Conservation (phyloP, 2,329 filamentous ascomycete genomes). For the Ascochyta koolunga region DNA sequence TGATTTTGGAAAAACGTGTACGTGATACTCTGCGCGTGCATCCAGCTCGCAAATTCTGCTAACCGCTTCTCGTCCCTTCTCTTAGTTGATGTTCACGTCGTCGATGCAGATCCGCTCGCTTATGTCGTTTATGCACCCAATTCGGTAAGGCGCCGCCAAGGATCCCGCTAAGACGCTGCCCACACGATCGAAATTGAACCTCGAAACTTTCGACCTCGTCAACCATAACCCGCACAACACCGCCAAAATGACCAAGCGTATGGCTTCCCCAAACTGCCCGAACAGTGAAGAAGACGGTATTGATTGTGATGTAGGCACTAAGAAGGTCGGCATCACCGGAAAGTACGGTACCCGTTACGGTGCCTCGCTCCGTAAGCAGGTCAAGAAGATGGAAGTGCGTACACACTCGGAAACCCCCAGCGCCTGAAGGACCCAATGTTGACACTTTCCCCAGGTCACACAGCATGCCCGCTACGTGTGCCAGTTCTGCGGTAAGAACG, state of each 20-base stretch:
- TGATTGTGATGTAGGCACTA: conserved; percentile 38
- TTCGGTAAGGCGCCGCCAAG: conserved; percentile 8
- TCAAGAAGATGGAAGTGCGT: conserved; percentile 92
- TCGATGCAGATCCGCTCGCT: conserved; percentile 10
- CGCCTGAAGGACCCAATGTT: conserved; percentile 23
- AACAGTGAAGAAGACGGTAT: conserved; percentile 17
- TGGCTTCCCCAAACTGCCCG: conserved; percentile 21
- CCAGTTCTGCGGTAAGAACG: conserved; percentile 93
- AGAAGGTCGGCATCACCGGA: conserved; percentile 93
- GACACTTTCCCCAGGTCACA: conserved; percentile 65
- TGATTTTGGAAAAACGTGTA: neutral
- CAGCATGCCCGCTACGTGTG: conserved; percentile 96
- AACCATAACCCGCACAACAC: conserved; percentile 30
- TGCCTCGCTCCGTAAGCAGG: conserved; percentile 98
- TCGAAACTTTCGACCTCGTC: conserved; percentile 24
- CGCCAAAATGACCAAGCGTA: conserved; percentile 63
- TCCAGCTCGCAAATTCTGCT: neutral
- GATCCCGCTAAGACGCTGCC: conserved; percentile 15
- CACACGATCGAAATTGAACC: conserved; percentile 18
- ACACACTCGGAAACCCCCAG: conserved; percentile 14
- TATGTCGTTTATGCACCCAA: conserved; percentile 15
- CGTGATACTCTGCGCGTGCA: neutral
- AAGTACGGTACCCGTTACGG: conserved; percentile 97
- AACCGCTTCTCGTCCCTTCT: neutral
- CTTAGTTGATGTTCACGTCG: neutral